A percentile compares a stretch with the other conserved stretches of the same genome.
Evolutionary conservation across 257 asterid genomes (phyloP).

Genomic region (Solanum clarkiae): DNA sequence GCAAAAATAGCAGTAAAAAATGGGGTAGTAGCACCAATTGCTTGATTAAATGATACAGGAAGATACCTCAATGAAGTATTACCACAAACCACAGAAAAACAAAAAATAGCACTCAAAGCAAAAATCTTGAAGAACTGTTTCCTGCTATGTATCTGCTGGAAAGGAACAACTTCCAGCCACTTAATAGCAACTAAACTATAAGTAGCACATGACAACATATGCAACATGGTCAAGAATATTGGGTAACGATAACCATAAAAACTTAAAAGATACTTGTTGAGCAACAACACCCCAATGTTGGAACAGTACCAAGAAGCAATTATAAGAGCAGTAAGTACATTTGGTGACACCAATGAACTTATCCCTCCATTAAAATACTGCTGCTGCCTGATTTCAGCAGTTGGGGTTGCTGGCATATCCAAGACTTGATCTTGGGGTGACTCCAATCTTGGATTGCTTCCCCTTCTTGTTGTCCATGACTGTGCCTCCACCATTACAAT

Average conservation of each 20-base stretch:
- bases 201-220: slow-evolving; percentile 72
- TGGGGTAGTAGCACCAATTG: slow-evolving; percentile 91
- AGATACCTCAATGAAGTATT: slow-evolving; percentile 82
- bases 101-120: slow-evolving; percentile 59
- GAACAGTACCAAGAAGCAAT: slow-evolving; percentile 85
- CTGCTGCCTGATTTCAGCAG: slow-evolving; percentile 77
- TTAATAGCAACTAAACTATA: slow-evolving; percentile 62
- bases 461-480: slow-evolving; percentile 90
- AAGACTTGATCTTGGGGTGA: slow-evolving; percentile 47
- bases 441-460: slow-evolving; percentile 89
- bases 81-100: slow-evolving; percentile 92
- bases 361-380: slow-evolving; percentile 3
- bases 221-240: slow-evolving; percentile 86
- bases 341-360: slow-evolving; percentile 34
- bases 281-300: slow-evolving; percentile 75
- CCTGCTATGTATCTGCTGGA: slow-evolving; percentile 74
- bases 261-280: slow-evolving; percentile 86
- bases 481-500: slow-evolving; percentile 82
- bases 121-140: slow-evolving; percentile 75
- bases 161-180: slow-evolving; percentile 82
- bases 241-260: slow-evolving; percentile 76
- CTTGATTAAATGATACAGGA: slow-evolving; percentile 91
- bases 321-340: slow-evolving; percentile 47
- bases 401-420: slow-evolving; percentile 86
- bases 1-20: slow-evolving; percentile 93